phyloP scores from a whole-genome alignment of 805 yeast genomes.

The Priceomyces fermenticarens region DNA sequence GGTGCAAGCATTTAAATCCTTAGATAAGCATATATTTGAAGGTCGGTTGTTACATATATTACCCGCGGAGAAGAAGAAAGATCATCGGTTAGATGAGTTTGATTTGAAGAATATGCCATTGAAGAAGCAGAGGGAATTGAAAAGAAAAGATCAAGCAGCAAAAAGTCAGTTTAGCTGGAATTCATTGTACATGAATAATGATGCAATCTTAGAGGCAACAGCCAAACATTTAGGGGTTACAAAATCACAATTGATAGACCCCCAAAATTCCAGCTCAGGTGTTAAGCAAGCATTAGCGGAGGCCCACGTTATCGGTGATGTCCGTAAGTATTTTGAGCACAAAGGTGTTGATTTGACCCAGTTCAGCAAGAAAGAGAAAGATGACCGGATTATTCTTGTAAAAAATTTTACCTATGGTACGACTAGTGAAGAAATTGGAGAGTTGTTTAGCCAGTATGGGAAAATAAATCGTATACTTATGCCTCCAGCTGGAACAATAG shows the following conservation, averaged over 20 bases:
- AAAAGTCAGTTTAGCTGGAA: slow-evolving; percentile 93
- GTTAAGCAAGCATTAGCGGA: slow-evolving; percentile 97
- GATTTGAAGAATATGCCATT: slow-evolving; percentile 88
- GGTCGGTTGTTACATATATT: slow-evolving; percentile 89
- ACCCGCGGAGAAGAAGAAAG: slow-evolving; percentile 80
- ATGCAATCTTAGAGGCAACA: slow-evolving; percentile 88
- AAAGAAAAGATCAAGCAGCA: slow-evolving; percentile 79
- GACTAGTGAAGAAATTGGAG: slow-evolving; percentile 73
- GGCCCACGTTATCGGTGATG: slow-evolving; percentile 91
- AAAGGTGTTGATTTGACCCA: slow-evolving; percentile 81
- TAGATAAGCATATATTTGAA: slow-evolving; percentile 90
- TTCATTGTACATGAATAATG: slow-evolving; percentile 83
- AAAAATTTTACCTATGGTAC: slow-evolving; percentile 93
- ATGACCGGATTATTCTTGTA: slow-evolving; percentile 75
- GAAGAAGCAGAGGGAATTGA: slow-evolving; percentile 85
- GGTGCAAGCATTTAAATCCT: slow-evolving; percentile 61
- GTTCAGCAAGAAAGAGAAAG: slow-evolving; percentile 65
- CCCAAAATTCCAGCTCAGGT: slow-evolving; percentile 81
- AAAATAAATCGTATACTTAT: slow-evolving; percentile 74
- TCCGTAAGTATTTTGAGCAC: slow-evolving; percentile 78
- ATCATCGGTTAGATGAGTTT: slow-evolving; percentile 83
- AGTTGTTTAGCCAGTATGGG: slow-evolving; percentile 77
- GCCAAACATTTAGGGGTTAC: slow-evolving; percentile 80
- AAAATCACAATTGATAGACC: slow-evolving; percentile 82
- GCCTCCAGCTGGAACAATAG: slow-evolving; percentile 97